Conservation (phyloP, 768 basidiomycete species). For the Serendipita sp. region DNA sequence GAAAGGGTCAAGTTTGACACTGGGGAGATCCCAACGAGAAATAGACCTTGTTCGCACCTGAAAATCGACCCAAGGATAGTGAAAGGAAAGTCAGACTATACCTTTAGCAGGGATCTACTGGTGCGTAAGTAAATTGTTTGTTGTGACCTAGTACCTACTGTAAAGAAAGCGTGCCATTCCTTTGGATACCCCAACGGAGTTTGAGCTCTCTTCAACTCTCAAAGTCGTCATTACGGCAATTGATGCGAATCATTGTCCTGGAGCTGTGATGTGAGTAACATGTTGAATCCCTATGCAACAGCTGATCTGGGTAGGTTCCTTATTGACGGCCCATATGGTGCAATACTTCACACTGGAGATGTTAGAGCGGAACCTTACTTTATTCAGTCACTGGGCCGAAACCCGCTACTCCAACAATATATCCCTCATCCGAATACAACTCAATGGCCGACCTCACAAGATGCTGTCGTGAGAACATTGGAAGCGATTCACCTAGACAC, state of each 20-base stretch:
- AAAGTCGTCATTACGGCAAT: slow-evolving; percentile 59
- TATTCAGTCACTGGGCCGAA: slow-evolving; percentile 46
- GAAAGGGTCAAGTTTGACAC: slow-evolving; percentile 45
- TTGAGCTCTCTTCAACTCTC: slow-evolving; percentile 41
- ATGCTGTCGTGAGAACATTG: slow-evolving; percentile 23
- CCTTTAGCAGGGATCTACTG: slow-evolving; percentile 49
- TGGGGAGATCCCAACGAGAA: slow-evolving; percentile 34
- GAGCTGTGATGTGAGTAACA: slow-evolving; percentile 63
- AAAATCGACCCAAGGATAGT: slow-evolving; percentile 35
- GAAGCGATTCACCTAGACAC: slow-evolving; percentile 80
- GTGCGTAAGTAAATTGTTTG: slow-evolving; percentile 25
- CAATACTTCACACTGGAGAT: slow-evolving; percentile 87
- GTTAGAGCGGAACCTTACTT: slow-evolving; percentile 78
- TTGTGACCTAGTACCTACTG: background rate
- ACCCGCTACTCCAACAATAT: slow-evolving; percentile 60
- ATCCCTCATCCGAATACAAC: slow-evolving; percentile 24
- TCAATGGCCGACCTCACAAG: background rate
- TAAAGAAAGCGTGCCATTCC: slow-evolving; percentile 26
- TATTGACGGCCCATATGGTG: slow-evolving; percentile 49
- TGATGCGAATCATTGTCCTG: slow-evolving; percentile 92
- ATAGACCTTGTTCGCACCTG: slow-evolving; percentile 50
- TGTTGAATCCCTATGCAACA: background rate
- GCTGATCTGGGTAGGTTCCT: slow-evolving; percentile 47
- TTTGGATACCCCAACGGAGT: slow-evolving; percentile 44
- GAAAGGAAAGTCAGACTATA: slow-evolving; percentile 33